phyloP scores from a whole-genome alignment of 2,329 filamentous ascomycete species.

The Calonectria fujianensis region DNA sequence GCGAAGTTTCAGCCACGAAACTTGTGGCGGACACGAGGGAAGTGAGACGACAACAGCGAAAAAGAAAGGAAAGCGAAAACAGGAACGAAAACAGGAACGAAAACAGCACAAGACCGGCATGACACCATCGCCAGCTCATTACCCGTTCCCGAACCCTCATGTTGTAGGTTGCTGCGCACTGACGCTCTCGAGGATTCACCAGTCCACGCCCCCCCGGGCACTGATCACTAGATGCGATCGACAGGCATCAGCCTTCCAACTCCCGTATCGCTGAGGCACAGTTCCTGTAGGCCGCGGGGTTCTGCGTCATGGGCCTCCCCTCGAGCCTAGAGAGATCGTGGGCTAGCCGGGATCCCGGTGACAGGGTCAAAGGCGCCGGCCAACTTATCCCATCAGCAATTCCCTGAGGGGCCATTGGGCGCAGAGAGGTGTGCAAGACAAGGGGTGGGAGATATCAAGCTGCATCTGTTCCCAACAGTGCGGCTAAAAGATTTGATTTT shows the following conservation, averaged over 20 bases:
- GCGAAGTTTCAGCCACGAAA: neutral
- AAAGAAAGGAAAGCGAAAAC: neutral
- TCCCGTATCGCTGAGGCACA: slow-evolving; percentile 18
- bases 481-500: neutral
- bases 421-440: neutral
- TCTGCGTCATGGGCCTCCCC: slow-evolving; percentile 9
- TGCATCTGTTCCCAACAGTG: slow-evolving; percentile 8
- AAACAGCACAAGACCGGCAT: too few species aligned
- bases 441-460: neutral
- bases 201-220: slow-evolving; percentile 5
- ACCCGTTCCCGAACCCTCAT: neutral
- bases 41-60: neutral
- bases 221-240: slow-evolving; percentile 10
- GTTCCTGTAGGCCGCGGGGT: slow-evolving; percentile 16
- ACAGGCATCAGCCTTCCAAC: slow-evolving; percentile 15
- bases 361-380: slow-evolving; percentile 3
- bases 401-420: neutral
- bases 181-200: neutral
- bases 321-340: neutral
- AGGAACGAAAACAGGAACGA: neutral
- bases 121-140: neutral
- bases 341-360: neutral
- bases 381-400: neutral
- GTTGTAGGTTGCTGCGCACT: neutral
- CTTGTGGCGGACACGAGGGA: neutral